phyloP scores from a whole-genome alignment of 805 yeast species.

The Pichia scutulata region DNA sequence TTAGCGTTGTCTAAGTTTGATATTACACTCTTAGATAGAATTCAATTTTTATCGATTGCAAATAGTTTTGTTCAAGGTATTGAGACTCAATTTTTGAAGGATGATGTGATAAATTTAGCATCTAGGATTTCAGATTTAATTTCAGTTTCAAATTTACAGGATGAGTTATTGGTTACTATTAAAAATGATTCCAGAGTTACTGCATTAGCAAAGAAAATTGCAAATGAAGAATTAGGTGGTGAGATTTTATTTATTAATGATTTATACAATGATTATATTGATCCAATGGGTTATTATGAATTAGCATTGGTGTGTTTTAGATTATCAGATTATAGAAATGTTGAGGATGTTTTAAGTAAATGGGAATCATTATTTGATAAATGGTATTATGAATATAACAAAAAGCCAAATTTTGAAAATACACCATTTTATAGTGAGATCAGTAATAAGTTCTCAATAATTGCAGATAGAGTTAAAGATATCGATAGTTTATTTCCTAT shows the following conservation, averaged over 20 bases:
- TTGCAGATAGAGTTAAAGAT: slow-evolving; percentile 55
- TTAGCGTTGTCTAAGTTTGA: slow-evolving; percentile 69
- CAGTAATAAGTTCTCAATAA: slow-evolving; percentile 31
- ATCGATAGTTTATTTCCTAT: slow-evolving; percentile 80
- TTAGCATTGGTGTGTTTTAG: slow-evolving; percentile 72
- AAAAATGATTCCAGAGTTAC: slow-evolving; percentile 43
- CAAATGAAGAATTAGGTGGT: slow-evolving; percentile 49
- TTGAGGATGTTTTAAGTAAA: slow-evolving; percentile 72
- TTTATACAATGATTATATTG: slow-evolving; percentile 77
- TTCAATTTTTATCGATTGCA: slow-evolving; percentile 85
- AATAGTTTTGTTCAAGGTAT: slow-evolving; percentile 86
- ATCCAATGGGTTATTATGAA: slow-evolving; percentile 81
- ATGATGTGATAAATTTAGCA: slow-evolving; percentile 64
- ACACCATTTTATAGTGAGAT: slow-evolving; percentile 35
- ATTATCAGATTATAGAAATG: slow-evolving; percentile 76
- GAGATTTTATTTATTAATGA: slow-evolving; percentile 67
- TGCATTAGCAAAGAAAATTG: slow-evolving; percentile 41
- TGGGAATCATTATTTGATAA: slow-evolving; percentile 71
- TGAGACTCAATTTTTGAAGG: slow-evolving; percentile 69
- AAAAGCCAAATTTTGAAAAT: slow-evolving; percentile 14
- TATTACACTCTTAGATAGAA: slow-evolving; percentile 61
- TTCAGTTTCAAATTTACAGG: slow-evolving; percentile 81
- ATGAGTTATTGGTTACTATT: slow-evolving; percentile 49
- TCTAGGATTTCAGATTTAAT: slow-evolving; percentile 68
- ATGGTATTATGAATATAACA: slow-evolving; percentile 28